Evolutionary conservation across 2,329 filamentous ascomycete species (phyloP), one percentile per base, ranked within the genome.

Genomic region (Aureobasidium sp.): DNA sequence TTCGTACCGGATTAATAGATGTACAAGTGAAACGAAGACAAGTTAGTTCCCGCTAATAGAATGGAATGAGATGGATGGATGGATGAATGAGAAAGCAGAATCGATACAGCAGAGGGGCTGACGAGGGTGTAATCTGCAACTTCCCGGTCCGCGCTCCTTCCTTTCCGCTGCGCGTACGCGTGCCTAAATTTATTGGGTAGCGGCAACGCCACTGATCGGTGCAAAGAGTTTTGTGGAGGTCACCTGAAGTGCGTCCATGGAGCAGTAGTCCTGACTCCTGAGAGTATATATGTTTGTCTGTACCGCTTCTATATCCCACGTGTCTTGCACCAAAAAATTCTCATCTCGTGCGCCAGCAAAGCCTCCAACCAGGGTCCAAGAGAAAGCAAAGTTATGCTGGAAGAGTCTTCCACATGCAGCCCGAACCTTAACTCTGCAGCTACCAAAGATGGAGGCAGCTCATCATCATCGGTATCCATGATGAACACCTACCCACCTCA

Each of bases 101-200:
- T 37, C 19, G 54, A 47, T 48, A 58, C 40, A 35, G 39, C 29
- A 22, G 53, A 57, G 53, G 53, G 53, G 53, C 53, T 57, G 52
- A 57, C 19, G 52, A 56, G 22, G 22, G 50, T 15, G 52, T 15
- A 44, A 56, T 42, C 49, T 40, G 50, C 27, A 44, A 35, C 49
- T 40, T 24, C 9, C 37, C 39, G 53, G 53, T 27, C 53, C 53
- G 53, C 27, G 39, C 53, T 44, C 53, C 39, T 45, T 57, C 53
- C 27, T 44, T 45, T 42, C 47, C 52, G 39, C 27, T 54, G 50
- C 39, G 24, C 39, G 39, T 57, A 40, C 40, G 53, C 53, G 40
- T 35, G 53, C 53, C 22, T 45, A n/a, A 33, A 27, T 57, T 45
- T 35, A 57, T 57, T 57, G 53, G 52, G 39, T 29, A 57, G 2